A percentile compares a stretch with the other conserved stretches of the same genome.
These are phyloP conservation scores for Trichoderma atroviride DNA, from an alignment of 2,329 filamentous ascomycete species.

Conservation along the genomic window DNA sequence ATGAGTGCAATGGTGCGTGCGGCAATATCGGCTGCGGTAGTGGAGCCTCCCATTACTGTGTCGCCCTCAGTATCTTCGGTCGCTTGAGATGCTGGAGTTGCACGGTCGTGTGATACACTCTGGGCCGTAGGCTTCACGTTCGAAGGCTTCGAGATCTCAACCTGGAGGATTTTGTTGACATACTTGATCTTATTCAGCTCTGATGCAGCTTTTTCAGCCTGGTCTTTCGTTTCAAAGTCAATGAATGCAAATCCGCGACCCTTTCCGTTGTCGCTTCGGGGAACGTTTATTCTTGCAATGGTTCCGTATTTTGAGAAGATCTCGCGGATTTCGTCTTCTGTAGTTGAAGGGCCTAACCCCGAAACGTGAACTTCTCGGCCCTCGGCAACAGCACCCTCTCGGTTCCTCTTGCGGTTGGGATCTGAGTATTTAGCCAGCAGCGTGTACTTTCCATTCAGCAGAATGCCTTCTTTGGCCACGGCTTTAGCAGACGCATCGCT, in stretches of 20 bases:
- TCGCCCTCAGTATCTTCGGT: slow-evolving; percentile 44
- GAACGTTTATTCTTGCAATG: slow-evolving; percentile 72
- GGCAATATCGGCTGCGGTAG: slow-evolving; percentile 52
- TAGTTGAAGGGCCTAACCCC: slow-evolving; percentile 64
- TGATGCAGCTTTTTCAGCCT: slow-evolving; percentile 66
- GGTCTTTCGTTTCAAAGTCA: slow-evolving; percentile 70
- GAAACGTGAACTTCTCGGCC: slow-evolving; percentile 82
- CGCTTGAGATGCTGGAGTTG: slow-evolving; percentile 41
- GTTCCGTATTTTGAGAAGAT: slow-evolving; percentile 76
- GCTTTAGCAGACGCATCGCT: slow-evolving; percentile 70
- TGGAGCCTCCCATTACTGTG: slow-evolving; percentile 42
- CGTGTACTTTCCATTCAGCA: slow-evolving; percentile 68
- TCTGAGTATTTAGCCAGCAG: slow-evolving; percentile 83
- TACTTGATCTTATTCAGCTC: slow-evolving; percentile 73
- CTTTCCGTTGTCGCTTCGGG: slow-evolving; percentile 67
- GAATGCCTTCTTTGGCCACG: slow-evolving; percentile 69
- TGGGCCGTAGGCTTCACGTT: slow-evolving; percentile 61
- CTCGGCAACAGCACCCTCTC: slow-evolving; percentile 80
- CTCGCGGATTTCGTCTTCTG: slow-evolving; percentile 69
- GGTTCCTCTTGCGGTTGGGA: slow-evolving; percentile 73
- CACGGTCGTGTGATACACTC: slow-evolving; percentile 39
- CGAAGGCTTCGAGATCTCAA: slow-evolving; percentile 60
- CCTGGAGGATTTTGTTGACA: slow-evolving; percentile 66
- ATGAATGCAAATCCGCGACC: slow-evolving; percentile 81
- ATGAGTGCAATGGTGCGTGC: slow-evolving; percentile 79